A percentile compares a stretch with the other conserved stretches of the same genome.
Evolutionary conservation across 148 eudicot species (phyloP).

Genomic region (Drosera capensis): DNA sequence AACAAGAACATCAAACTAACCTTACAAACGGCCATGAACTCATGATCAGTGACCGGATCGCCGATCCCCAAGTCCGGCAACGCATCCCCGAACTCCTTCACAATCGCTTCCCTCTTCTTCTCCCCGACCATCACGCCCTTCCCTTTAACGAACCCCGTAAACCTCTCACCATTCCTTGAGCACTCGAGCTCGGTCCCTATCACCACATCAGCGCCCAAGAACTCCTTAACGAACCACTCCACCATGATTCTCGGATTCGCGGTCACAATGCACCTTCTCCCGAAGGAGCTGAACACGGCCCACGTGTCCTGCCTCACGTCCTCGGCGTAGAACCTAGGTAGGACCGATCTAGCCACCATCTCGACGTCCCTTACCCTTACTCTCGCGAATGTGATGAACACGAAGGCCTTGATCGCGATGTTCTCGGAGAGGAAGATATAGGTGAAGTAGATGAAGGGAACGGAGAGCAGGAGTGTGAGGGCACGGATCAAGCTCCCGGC

Average conservation of each 20-base stretch:
- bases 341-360: slow-evolving; percentile 45
- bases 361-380: slow-evolving; percentile 42
- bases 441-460: slow-evolving; percentile 37
- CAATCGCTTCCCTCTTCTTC: slow-evolving; percentile 25
- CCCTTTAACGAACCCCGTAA: slow-evolving; percentile 42
- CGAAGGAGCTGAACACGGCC: slow-evolving; percentile 50
- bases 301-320: slow-evolving; percentile 52
- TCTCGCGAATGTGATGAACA: slow-evolving; percentile 54
- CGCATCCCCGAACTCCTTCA: slow-evolving; percentile 27
- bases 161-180: slow-evolving; percentile 29
- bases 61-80: slow-evolving; percentile 71
- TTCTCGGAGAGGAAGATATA: slow-evolving; percentile 42
- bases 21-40: slow-evolving; percentile 84
- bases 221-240: slow-evolving; percentile 44
- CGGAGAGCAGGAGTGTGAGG: slow-evolving; percentile 19
- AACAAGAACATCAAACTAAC: too few species aligned
- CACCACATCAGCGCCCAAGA: slow-evolving; percentile 55
- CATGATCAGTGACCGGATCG: slow-evolving; percentile 45
- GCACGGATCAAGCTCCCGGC: slow-evolving; percentile 61
- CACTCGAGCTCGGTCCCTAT: slow-evolving; percentile 53
- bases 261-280: slow-evolving; percentile 38
- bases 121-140: slow-evolving; percentile 67
- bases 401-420: slow-evolving; percentile 23
- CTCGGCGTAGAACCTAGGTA: slow-evolving; percentile 45
- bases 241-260: slow-evolving; percentile 66